Base-by-base conservation (phyloP, 1,139 yeast species). In the Yamadazyma sp. region DNA sequence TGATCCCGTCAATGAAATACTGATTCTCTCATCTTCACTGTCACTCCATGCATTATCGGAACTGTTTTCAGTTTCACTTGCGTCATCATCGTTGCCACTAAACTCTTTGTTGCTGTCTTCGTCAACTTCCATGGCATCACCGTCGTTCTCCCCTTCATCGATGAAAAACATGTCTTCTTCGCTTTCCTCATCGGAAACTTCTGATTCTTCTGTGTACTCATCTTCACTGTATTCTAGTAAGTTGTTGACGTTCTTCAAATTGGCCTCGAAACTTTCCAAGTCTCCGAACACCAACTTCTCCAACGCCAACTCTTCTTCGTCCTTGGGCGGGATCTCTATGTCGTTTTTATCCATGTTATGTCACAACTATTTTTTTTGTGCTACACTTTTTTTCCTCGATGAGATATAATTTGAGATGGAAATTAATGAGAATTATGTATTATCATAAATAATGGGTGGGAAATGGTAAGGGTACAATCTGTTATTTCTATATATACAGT, bases 211-310 rank as follows among this genome's bases (percentile, higher is more conserved):
- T 17, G 49, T 55, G 18, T 69, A 72, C 14, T 34, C 38, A 20
- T 32, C 39, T 27, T 49, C 50, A 22, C 50, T 55, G 17, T 69
- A 72, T 40, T 73, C 74, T 47, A 71, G 73, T 36, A 82, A 68
- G 47, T 77, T 74, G 49, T 80, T 87, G 34, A 78, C 64, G 46
- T 77, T 77, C 48, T 72, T 76, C 56, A 87, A 69, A 46, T 81
- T 85, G 33, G 67, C 59, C 47, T 84, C 89, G 59, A 91, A 89
- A 22, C 92, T 94, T 32, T 81, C 82, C 2, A 74, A 55, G 58
- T 92, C 98, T 16, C 98, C 98, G 63, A 94, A 92, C 4, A 94
- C 96, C 15, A 87, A 71, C 58, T 79, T 86, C 48, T 91, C 96
- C 36, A 92, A 73, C 42, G 69, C 75, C 33, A 83, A 41, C 59